Percentiles rank a stretch among this genome's conserved stretches.
These are phyloP conservation scores for Tieghemostelium lacteum DNA, from an alignment of 78 protist species.

Conservation along the genomic window DNA sequence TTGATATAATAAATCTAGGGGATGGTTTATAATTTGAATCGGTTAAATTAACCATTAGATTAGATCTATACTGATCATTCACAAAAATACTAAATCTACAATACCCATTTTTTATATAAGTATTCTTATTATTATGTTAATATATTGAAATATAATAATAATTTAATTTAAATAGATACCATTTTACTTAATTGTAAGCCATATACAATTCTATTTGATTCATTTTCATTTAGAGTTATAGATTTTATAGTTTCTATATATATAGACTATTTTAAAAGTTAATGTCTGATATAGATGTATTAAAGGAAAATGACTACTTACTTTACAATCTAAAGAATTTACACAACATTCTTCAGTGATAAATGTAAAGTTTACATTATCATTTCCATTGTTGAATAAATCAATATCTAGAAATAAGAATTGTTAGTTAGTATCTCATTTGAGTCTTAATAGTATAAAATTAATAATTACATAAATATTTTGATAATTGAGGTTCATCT, in stretches of 20 bases:
- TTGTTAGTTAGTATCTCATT: too few species aligned
- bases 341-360: neutral
- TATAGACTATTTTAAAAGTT: neutral
- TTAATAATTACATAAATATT: neutral
- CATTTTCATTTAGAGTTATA: neutral
- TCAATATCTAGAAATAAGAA: neutral
- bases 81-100: neutral
- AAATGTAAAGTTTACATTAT: neutral
- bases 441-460: too few species aligned
- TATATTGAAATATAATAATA: too few species aligned
- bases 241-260: neutral
- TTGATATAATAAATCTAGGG: neutral
- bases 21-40: neutral
- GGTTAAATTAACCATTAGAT: neutral
- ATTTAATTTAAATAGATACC: neutral
- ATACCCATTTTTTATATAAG: neutral
- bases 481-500: neutral
- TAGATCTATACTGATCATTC: neutral
- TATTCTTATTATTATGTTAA: neutral
- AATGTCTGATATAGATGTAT: too few species aligned
- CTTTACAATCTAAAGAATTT: neutral
- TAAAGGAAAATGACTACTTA: neutral
- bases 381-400: neutral
- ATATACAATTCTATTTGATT: neutral
- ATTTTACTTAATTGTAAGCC: neutral